Base-by-base conservation (phyloP, 495 filamentous ascomycete species). In the Thermochaetoides thermophila region DNA sequence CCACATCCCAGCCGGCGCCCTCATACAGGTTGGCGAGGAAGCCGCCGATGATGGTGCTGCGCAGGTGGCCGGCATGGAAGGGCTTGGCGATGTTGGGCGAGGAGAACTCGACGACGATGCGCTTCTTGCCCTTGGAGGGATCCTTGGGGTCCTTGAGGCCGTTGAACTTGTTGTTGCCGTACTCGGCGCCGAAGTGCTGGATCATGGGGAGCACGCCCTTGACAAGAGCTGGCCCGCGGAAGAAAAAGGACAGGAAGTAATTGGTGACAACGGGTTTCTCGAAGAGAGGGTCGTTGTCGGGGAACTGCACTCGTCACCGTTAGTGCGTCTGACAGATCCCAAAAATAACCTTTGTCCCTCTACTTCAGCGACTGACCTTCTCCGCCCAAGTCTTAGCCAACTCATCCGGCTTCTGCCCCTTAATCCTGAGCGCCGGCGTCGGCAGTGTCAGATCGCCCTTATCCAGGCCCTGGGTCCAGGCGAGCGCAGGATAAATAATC, bases 401-500 rank as follows among this genome's bases (percentile, higher is more conserved):
- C 44, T 79, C 80, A 27, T 69, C 57, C 7, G 82, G 82, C 45
- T 86, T 92, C 60, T 74, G 74, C 34, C 79, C 76, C 59, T 89
- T 87, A 38, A 92, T 62, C 31, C 81, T 68, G 32, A 95, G 62
- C 9, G 85, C 69, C 6, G 87, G 77, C 20, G 83, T 76, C 31
- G 87, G 73, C 22, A 94, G 60, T 28, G 77, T 62, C 42, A 96
- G 58, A 52, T 96, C 87, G 39, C 87, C 87, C 66, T 91, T 91
- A 37, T 94, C 86, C 17, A 92, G 60, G 29, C 73, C 73, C 40
- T 69, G 65, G 10, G 87, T 93, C 84, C 83, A 93, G 48, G 73
- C 62, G 21, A 96, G 57, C 18, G 73, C 71, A 13, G 75, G 61
- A 47, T 81, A 91, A 49, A 97, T 82, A 50, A 84, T 71, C 30